These are phyloP conservation scores for Talaromyces sp. DNA, from an alignment of 2,329 filamentous ascomycete species.

Conservation along the genomic window DNA sequence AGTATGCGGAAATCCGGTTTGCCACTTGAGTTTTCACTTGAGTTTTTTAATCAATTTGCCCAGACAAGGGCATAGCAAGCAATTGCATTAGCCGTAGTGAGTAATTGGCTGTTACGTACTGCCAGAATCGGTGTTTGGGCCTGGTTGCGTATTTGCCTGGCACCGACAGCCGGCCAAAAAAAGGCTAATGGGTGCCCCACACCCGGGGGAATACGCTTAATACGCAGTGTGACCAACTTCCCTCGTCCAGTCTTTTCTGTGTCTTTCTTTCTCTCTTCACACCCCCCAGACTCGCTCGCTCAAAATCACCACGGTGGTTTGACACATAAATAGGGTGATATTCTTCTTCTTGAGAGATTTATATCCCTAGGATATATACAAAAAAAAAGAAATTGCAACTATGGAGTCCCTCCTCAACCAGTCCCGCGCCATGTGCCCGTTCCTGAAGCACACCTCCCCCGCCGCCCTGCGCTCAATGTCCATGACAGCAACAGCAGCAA, in stretches of 20 bases:
- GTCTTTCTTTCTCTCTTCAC: neutral
- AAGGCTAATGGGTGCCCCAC: neutral
- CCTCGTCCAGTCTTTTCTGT: neutral
- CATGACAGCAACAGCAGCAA: conserved; percentile 44
- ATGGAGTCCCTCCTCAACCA: conserved; percentile 93
- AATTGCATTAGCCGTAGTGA: neutral
- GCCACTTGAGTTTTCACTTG: neutral
- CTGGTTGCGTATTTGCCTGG: too few relatives aligned
- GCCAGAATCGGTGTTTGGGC: neutral
- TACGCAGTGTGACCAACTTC: neutral
- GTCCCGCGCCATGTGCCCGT: conserved; percentile 95
- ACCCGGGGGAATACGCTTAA: neutral
- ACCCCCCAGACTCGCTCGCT: neutral
- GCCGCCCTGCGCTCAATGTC: conserved; percentile 86
- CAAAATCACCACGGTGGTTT: neutral
- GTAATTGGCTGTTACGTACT: neutral
- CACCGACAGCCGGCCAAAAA: neutral
- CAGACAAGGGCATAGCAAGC: neutral
- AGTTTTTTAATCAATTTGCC: neutral
- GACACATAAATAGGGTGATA: neutral
- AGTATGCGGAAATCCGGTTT: neutral
- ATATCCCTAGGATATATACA: neutral
- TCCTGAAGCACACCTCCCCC: conserved; percentile 90
- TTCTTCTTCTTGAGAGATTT: neutral
- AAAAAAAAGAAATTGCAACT: neutral